These are phyloP conservation scores for Hygrophorus pudorinus DNA, from an alignment of 768 basidiomycete genomes.

Conservation along the genomic window DNA sequence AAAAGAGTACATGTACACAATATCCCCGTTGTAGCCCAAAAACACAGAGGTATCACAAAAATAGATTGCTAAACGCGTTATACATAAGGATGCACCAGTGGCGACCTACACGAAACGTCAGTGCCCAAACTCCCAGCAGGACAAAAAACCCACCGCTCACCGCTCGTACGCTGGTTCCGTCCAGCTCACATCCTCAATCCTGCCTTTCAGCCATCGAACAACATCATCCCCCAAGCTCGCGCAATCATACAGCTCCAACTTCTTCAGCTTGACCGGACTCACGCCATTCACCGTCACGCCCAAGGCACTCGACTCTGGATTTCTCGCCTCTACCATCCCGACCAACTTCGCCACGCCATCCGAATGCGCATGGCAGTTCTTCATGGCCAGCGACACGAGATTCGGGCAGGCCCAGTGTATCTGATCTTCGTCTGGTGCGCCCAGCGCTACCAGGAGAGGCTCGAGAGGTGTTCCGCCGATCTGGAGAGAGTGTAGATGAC, in stretches of 20 bases:
- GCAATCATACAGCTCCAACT: constrained; percentile 61
- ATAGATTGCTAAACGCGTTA: neutral
- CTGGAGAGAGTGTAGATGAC: constrained; percentile 46
- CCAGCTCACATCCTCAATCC: constrained; percentile 54
- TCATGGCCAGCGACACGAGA: constrained; percentile 49
- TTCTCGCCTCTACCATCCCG: constrained; percentile 60
- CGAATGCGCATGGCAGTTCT: constrained; percentile 52
- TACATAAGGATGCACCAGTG: constrained; percentile 2
- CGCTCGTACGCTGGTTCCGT: constrained; percentile 47
- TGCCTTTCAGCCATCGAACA: constrained; percentile 51
- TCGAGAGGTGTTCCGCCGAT: constrained; percentile 62
- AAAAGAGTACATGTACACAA: no score
- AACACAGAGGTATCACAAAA: no score
- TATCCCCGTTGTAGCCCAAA: no score
- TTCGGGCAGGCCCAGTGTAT: constrained; percentile 55
- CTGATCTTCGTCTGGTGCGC: constrained; percentile 49
- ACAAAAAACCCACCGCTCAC: constrained; percentile 15
- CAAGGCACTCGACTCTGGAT: constrained; percentile 32
- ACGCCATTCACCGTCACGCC: constrained; percentile 30
- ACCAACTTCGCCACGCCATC: constrained; percentile 63
- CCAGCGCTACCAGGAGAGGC: constrained; percentile 47
- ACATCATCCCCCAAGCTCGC: constrained; percentile 59
- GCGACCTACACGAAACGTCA: neutral
- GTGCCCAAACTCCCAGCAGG: neutral
- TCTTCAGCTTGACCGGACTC: constrained; percentile 42